phyloP scores from a whole-genome alignment of 257 asterid genomes.

The Nicotiana benthamiana region DNA sequence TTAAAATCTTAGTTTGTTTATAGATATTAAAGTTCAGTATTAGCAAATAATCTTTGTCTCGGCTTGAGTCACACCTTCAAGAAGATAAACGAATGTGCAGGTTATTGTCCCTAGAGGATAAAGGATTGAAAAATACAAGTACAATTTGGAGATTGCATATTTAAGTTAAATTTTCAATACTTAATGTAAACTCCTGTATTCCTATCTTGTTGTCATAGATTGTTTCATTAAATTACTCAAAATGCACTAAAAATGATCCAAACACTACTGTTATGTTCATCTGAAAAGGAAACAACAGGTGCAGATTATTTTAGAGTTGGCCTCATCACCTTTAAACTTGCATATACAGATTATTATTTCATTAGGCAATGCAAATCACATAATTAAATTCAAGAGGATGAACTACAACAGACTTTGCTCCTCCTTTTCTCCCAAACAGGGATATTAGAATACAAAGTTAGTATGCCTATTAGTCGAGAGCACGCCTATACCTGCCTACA shows the following conservation, averaged over 20 bases:
- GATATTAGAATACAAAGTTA: background rate
- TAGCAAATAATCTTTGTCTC: no score
- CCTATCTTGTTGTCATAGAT: background rate
- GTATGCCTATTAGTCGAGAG: background rate
- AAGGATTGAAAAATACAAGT: background rate
- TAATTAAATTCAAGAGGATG: background rate
- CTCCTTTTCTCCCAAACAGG: background rate
- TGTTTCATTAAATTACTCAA: background rate
- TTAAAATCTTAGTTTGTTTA: no score
- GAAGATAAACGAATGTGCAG: no score
- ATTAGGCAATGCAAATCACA: background rate
- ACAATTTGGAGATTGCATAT: background rate
- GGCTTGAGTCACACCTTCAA: no score
- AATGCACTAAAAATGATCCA: background rate
- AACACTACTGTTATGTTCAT: background rate
- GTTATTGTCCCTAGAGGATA: background rate
- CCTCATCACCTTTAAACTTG: background rate
- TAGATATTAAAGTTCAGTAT: no score
- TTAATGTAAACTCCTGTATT: background rate
- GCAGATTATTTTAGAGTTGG: background rate
- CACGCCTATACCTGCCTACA: background rate
- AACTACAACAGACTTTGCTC: background rate
- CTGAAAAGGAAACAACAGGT: background rate
- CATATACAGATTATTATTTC: background rate
- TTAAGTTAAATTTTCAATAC: background rate